Evolutionary conservation across 257 asterid genomes (phyloP).

Genomic region (Plantago ovata): DNA sequence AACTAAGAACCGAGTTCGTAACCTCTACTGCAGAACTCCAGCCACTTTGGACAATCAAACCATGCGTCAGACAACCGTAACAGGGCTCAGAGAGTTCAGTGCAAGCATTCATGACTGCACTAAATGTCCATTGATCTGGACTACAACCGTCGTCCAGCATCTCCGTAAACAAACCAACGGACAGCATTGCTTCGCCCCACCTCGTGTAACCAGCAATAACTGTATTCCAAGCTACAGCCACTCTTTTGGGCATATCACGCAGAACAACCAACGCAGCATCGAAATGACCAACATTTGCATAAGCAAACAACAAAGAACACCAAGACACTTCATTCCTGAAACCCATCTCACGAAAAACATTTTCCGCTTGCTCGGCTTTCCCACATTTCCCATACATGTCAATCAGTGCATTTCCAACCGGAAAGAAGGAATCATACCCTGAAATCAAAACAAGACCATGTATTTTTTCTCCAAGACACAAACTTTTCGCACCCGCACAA

Average conservation of each 20-base stretch:
- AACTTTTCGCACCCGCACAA: conserved; percentile 38
- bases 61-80: conserved; percentile 40
- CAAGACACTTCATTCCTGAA: conserved; percentile 62
- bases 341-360: conserved; percentile 58
- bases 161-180: conserved; percentile 46
- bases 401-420: conserved; percentile 60
- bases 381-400: conserved; percentile 78
- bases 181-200: conserved; percentile 33
- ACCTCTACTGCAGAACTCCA: conserved; percentile 65
- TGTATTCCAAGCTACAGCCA: conserved; percentile 63
- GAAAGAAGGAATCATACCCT: conserved; percentile 39
- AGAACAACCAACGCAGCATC: conserved; percentile 36
- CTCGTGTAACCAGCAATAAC: conserved; percentile 57
- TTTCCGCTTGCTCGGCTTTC: conserved; percentile 32
- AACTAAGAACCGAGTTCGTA: conserved; percentile 58
- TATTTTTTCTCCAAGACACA: conserved; percentile 33
- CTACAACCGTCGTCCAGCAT: conserved; percentile 49
- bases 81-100: conserved; percentile 32
- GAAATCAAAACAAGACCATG: conserved; percentile 43
- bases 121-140: conserved; percentile 68
- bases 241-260: conserved; percentile 53
- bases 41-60: conserved; percentile 49
- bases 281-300: conserved; percentile 38
- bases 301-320: conserved; percentile 75
- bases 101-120: conserved; percentile 55